phyloP scores from a whole-genome alignment of 192 early-diverging fungal genomes.

The Linnemannia exigua region DNA sequence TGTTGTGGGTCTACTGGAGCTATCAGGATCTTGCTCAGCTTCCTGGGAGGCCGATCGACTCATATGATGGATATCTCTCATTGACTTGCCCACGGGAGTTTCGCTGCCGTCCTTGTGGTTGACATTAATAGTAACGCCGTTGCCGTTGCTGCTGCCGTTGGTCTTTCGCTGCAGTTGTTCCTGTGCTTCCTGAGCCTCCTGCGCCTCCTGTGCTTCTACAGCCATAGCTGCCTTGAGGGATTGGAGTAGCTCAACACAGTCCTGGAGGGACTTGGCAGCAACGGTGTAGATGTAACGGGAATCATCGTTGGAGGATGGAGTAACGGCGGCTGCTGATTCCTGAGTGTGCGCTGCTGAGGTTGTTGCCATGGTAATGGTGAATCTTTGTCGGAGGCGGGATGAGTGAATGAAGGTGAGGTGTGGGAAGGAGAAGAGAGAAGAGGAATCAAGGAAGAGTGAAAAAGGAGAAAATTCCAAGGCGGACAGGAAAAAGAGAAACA shows the following conservation, averaged over 20 bases:
- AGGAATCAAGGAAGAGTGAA: background rate
- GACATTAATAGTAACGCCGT: background rate
- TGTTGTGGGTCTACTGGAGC: background rate
- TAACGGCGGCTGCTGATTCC: background rate
- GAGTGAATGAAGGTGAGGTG: background rate
- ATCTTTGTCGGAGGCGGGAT: background rate
- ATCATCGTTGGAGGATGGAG: background rate
- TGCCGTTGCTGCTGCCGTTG: background rate
- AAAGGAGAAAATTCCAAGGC: background rate
- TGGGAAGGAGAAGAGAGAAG: background rate
- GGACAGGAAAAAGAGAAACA: background rate
- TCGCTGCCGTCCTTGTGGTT: background rate
- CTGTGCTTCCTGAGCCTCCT: conserved; percentile 10
- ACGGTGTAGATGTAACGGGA: conserved; percentile 33
- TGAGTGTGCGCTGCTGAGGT: background rate
- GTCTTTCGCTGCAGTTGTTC: background rate
- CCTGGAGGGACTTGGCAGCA: conserved; percentile 32
- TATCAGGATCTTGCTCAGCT: background rate
- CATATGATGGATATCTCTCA: conserved; percentile 29
- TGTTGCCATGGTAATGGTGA: background rate
- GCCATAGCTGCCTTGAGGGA: conserved; percentile 34
- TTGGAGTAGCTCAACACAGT: conserved; percentile 36
- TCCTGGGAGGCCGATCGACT: conserved; percentile 25
- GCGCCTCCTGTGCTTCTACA: conserved; percentile 17
- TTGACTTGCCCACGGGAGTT: background rate